phyloP scores from a whole-genome alignment of 2,329 filamentous ascomycete genomes.

The Sphaerulina vaccinii region DNA sequence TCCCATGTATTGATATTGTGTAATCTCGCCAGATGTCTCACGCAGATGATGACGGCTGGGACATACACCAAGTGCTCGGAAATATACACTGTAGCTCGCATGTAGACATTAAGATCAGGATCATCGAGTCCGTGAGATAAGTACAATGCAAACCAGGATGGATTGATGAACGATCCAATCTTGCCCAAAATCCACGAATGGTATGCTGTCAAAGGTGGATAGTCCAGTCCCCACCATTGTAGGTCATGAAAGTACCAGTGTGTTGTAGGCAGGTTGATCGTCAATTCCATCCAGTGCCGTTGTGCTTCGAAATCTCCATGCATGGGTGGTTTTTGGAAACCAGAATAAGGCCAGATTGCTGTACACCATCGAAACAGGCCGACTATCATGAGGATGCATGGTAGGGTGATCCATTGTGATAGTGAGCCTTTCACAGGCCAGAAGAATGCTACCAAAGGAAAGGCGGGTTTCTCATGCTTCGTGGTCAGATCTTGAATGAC shows the following conservation, averaged over 20 bases:
- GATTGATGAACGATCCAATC: slow-evolving; percentile 74
- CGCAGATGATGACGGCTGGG: slow-evolving; percentile 80
- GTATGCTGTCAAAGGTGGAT: slow-evolving; percentile 95
- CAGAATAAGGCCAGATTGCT: slow-evolving; percentile 92
- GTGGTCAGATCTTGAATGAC: slow-evolving; percentile 46
- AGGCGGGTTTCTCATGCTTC: slow-evolving; percentile 62
- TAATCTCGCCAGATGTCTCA: slow-evolving; percentile 74
- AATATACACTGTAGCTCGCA: slow-evolving; percentile 86
- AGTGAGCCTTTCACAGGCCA: slow-evolving; percentile 77
- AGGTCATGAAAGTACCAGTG: slow-evolving; percentile 99
- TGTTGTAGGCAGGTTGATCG: slow-evolving; percentile 80
- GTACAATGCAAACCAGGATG: slow-evolving; percentile 83
- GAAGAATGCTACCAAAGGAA: slow-evolving; percentile 89
- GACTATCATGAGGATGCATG: slow-evolving; percentile 82
- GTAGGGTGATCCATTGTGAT: slow-evolving; percentile 90
- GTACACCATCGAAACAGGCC: slow-evolving; percentile 92
- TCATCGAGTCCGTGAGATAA: slow-evolving; percentile 80
- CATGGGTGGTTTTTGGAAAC: slow-evolving; percentile 80
- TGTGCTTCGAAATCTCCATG: slow-evolving; percentile 98
- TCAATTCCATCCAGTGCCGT: slow-evolving; percentile 98
- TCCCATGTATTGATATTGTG: slow-evolving; percentile 76
- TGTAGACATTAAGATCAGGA: slow-evolving; percentile 81
- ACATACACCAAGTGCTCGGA: slow-evolving; percentile 91
- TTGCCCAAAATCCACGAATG: slow-evolving; percentile 95
- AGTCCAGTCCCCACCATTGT: slow-evolving; percentile 97